These are phyloP conservation scores for Phyllosticta paracitricarpa DNA, from an alignment of 2,329 filamentous ascomycete genomes.

Conservation along the genomic window DNA sequence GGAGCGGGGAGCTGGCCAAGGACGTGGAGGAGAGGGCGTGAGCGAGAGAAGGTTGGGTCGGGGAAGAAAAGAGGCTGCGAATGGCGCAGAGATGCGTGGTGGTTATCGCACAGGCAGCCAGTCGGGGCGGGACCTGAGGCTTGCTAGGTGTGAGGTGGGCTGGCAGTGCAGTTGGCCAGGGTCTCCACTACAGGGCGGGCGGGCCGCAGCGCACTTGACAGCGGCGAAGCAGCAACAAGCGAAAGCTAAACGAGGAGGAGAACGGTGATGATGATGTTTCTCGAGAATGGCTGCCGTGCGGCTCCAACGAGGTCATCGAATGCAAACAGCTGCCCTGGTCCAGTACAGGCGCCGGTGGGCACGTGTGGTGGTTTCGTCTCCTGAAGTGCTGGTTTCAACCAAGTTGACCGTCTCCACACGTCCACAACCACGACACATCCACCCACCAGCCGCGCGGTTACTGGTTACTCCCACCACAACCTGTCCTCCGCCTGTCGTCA, in stretches of 20 bases:
- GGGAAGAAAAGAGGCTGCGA: background rate
- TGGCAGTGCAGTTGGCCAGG: background rate
- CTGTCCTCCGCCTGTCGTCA: background rate
- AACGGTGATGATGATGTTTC: too few species aligned
- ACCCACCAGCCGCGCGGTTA: background rate
- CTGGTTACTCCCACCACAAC: background rate
- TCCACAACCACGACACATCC: background rate
- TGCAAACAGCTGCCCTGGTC: too few species aligned
- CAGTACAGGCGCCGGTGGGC: background rate
- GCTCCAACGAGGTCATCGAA: too few species aligned
- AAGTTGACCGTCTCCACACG: background rate
- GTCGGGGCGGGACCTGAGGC: background rate
- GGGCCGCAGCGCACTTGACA: too few species aligned
- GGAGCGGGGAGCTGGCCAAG: too few species aligned
- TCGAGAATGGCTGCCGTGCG: too few species aligned
- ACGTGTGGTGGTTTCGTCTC: background rate
- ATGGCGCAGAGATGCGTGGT: slow-evolving; percentile 5
- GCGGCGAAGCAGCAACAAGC: too few species aligned
- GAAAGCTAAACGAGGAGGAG: too few species aligned
- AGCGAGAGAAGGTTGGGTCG: background rate
- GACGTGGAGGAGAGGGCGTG: background rate
- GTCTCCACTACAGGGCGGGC: background rate
- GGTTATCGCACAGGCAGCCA: slow-evolving; percentile 1
- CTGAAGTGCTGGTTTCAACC: background rate
- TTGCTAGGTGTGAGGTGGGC: background rate